Percentiles rank a stretch among this genome's conserved stretches.
Evolutionary conservation across 495 filamentous ascomycete genomes (phyloP).

Genomic region (Choiromyces venosus): DNA sequence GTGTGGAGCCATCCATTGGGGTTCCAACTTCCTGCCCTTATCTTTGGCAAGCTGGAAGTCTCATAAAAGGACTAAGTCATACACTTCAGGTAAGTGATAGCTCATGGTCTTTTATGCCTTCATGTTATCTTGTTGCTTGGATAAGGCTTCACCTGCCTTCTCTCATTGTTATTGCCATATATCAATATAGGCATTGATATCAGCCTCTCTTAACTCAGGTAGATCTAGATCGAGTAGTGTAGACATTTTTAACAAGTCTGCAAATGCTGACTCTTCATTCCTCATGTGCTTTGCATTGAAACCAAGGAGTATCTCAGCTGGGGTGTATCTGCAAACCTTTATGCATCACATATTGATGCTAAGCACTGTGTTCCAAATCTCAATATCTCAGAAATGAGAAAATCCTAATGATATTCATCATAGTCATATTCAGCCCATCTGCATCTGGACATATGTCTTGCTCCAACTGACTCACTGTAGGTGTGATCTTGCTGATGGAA

Average conservation of each 20-base stretch:
- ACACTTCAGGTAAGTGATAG: neutral
- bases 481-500: too few species aligned
- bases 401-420: neutral
- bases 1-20: neutral
- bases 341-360: neutral
- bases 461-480: too few species aligned
- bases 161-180: too few species aligned
- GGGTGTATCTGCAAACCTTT: neutral
- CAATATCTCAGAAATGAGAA: neutral
- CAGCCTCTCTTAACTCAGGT: too few species aligned
- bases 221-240: neutral
- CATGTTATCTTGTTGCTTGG: too few species aligned
- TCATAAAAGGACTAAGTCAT: neutral
- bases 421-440: neutral
- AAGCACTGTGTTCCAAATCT: neutral
- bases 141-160: too few species aligned
- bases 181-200: too few species aligned
- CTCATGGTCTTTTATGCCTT: neutral
- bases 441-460: too few species aligned
- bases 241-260: neutral
- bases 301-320: neutral
- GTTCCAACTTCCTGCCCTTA: neutral
- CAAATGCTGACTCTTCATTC: neutral
- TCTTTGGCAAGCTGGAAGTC: neutral
- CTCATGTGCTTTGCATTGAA: rapidly evolving